Evolutionary conservation across 306 rosid species (phyloP).

Genomic region (Fagus crenata): DNA sequence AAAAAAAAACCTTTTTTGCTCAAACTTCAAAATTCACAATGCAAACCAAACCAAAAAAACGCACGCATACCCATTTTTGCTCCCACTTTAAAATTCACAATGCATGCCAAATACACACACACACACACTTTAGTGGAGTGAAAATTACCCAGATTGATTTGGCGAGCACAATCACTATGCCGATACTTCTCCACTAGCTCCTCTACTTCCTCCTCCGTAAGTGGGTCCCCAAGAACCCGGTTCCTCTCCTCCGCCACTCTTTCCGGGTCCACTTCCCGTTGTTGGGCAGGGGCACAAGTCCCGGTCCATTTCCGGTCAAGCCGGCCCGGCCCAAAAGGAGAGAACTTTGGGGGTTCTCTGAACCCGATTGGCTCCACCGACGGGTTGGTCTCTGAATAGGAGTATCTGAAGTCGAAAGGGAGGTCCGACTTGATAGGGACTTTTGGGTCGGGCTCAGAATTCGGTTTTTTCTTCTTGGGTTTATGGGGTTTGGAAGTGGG

Average conservation of each 20-base stretch:
- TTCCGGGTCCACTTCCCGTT: slow-evolving; percentile 34
- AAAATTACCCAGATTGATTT: slow-evolving; percentile 69
- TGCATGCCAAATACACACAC: background rate
- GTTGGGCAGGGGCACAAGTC: slow-evolving; percentile 53
- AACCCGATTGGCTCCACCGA: slow-evolving; percentile 56
- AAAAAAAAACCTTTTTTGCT: too few relatives aligned
- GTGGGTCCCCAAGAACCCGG: slow-evolving; percentile 72
- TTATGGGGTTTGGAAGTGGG: slow-evolving; percentile 39
- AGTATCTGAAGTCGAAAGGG: slow-evolving; percentile 78
- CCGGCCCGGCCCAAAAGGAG: slow-evolving; percentile 84
- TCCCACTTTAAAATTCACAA: background rate
- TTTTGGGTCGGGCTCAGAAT: slow-evolving; percentile 2
- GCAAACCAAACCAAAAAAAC: too few relatives aligned
- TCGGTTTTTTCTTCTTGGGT: slow-evolving; percentile 27
- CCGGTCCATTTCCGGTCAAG: slow-evolving; percentile 82
- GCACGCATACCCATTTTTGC: too few relatives aligned
- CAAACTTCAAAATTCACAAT: too few relatives aligned
- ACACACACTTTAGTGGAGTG: background rate
- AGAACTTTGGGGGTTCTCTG: slow-evolving; percentile 91
- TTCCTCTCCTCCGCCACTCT: slow-evolving; percentile 47
- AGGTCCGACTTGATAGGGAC: slow-evolving; percentile 61
- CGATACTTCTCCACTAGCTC: slow-evolving; percentile 81
- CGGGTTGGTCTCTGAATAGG: slow-evolving; percentile 65
- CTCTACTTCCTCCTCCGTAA: slow-evolving; percentile 61
- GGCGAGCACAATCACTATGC: slow-evolving; percentile 75